These are phyloP conservation scores for Teunomyces aglyptinius DNA, from an alignment of 805 yeast genomes.

Conservation along the genomic window DNA sequence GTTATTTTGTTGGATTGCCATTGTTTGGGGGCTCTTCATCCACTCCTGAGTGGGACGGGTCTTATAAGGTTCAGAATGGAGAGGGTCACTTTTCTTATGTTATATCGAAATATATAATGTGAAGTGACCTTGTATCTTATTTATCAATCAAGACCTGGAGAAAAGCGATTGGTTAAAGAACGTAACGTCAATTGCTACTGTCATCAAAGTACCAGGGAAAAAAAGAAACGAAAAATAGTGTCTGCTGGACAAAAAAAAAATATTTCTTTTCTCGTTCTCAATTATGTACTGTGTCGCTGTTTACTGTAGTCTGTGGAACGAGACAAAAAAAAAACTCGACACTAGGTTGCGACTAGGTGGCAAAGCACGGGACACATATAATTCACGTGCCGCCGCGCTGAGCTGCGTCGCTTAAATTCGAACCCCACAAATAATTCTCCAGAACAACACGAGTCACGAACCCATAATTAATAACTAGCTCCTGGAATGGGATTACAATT, in stretches of 20 bases:
- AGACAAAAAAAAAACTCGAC: too few relatives aligned
- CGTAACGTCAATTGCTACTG: too few relatives aligned
- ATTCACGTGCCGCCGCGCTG: too few relatives aligned
- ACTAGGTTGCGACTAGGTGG: too few relatives aligned
- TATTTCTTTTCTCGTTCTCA: neutral
- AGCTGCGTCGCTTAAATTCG: too few relatives aligned
- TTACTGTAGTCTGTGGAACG: neutral
- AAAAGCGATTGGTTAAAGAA: neutral
- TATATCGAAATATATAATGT: conserved; percentile 4
- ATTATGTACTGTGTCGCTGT: neutral
- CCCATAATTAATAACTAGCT: too few relatives aligned
- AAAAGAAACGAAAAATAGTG: neutral
- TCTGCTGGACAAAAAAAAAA: neutral
- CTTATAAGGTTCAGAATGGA: neutral
- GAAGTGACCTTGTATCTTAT: neutral
- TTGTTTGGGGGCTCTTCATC: neutral
- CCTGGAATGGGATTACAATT: too few relatives aligned
- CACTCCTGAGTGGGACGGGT: neutral
- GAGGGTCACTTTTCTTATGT: neutral
- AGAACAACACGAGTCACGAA: too few relatives aligned
- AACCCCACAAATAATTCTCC: too few relatives aligned
- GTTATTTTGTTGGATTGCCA: neutral
- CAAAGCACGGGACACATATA: too few relatives aligned
- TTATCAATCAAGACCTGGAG: neutral
- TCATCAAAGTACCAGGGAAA: neutral